phyloP scores from a whole-genome alignment of 108 stramenopile genomes.

The Cyclostephanos tholiformis region DNA sequence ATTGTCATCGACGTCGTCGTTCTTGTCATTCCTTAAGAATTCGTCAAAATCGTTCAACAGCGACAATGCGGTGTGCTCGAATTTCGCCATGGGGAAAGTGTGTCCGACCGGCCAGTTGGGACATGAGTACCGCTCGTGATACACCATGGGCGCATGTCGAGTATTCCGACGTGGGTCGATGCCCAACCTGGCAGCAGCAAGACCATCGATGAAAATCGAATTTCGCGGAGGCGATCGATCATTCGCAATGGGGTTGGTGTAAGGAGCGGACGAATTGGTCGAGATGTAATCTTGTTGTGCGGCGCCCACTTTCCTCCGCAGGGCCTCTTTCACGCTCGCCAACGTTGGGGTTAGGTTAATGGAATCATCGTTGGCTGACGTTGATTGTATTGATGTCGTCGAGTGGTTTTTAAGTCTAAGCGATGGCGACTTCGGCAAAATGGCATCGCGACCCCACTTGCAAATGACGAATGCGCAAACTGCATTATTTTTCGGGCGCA shows the following conservation, averaged over 20 bases:
- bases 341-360: conserved; percentile 18
- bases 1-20: conserved; percentile 4
- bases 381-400: background rate
- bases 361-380: background rate
- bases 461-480: too few species aligned
- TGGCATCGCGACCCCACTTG: too few species aligned
- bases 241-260: background rate
- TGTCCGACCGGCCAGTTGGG: conserved; percentile 64
- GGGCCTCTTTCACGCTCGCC: conserved; percentile 6
- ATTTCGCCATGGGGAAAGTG: conserved; percentile 76
- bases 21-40: background rate
- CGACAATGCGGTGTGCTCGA: conserved; percentile 53
- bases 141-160: conserved; percentile 69
- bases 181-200: conserved; percentile 50
- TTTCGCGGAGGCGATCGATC: background rate
- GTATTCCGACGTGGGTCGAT: conserved; percentile 58
- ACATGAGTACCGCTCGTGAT: conserved; percentile 75
- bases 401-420: background rate
- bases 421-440: background rate
- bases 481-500: too few species aligned
- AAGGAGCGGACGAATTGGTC: background rate
- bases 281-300: background rate
- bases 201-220: conserved; percentile 22
- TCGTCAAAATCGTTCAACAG: conserved; percentile 39
- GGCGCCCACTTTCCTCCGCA: background rate